A percentile compares a stretch with the other conserved stretches of the same genome.
Conservation (phyloP, 495 filamentous ascomycete species). For the Amniculicola lignicola region DNA sequence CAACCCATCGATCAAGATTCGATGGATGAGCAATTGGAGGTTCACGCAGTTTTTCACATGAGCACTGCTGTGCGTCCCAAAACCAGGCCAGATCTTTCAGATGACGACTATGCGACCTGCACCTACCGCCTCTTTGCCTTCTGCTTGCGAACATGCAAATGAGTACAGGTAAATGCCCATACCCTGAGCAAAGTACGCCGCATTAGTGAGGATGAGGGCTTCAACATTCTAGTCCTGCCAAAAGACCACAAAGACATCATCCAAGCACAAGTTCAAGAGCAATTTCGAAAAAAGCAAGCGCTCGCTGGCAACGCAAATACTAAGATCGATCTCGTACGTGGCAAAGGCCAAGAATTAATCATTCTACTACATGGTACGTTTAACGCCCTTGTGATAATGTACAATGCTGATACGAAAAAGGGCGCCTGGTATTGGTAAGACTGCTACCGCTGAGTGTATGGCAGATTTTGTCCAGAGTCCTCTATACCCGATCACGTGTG, state of each 20-base stretch:
- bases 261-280: constrained; percentile 8
- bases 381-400: too few species aligned
- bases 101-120: constrained; percentile 7
- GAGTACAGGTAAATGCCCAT: constrained; percentile 6
- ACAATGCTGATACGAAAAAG: neutral
- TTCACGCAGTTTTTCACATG: neutral
- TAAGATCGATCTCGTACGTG: constrained; percentile 4
- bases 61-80: neutral
- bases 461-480: constrained; percentile 6
- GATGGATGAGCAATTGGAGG: neutral
- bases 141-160: neutral
- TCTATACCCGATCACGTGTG: constrained; percentile 22
- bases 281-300: constrained; percentile 4
- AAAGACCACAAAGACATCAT: constrained; percentile 4
- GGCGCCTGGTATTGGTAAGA: constrained; percentile 20
- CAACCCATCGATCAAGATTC: neutral
- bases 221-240: constrained; percentile 5
- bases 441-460: constrained; percentile 7
- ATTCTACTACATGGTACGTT: constrained; percentile 11
- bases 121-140: constrained; percentile 6
- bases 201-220: constrained; percentile 1
- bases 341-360: constrained; percentile 12
- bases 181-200: neutral
- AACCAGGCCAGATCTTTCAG: neutral
- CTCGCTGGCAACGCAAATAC: neutral